Percentiles rank a stretch among this genome's conserved stretches.
Evolutionary conservation across 805 yeast genomes (phyloP).

Genomic region (Saturnispora ahearnii): DNA sequence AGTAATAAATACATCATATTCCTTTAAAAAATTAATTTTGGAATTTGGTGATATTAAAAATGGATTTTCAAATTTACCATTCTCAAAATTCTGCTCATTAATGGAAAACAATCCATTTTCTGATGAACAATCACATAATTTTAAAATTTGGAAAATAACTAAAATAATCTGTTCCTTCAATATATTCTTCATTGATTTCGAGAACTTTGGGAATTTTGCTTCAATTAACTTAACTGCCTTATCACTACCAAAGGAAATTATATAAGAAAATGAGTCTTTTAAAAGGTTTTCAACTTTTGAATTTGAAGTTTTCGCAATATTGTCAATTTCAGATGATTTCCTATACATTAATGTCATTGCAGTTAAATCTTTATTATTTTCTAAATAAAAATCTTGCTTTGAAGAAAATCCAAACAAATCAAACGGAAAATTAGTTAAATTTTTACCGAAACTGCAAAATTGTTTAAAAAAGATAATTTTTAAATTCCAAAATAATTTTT

Average conservation of each 20-base stretch:
- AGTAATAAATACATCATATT: conserved; percentile 15
- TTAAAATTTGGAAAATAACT: conserved; percentile 31
- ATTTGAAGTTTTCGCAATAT: conserved; percentile 12
- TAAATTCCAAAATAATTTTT: conserved; percentile 25
- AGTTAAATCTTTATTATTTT: conserved; percentile 31
- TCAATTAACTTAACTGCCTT: conserved; percentile 18
- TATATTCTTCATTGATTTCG: conserved; percentile 4
- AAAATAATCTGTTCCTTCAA: conserved; percentile 24
- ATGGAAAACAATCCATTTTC: conserved; percentile 4
- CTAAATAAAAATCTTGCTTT: conserved; percentile 25
- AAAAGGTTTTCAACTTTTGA: conserved; percentile 10
- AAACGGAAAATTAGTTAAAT: conserved; percentile 33
- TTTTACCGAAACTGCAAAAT: conserved; percentile 33
- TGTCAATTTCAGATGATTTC: conserved; percentile 12
- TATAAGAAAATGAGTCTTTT: conserved; percentile 21
- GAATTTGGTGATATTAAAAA: not conserved
- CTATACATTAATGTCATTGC: conserved; percentile 31
- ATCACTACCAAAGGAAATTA: conserved; percentile 32
- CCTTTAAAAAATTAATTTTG: conserved; percentile 9
- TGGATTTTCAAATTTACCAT: not conserved
- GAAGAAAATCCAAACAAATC: conserved; percentile 30
- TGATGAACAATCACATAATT: conserved; percentile 30
- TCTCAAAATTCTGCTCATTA: not conserved
- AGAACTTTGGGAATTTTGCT: conserved; percentile 9
- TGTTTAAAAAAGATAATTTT: conserved; percentile 32